These are phyloP conservation scores for Colletotrichum acutatum DNA, from an alignment of 2,329 filamentous ascomycete genomes.

Conservation along the genomic window DNA sequence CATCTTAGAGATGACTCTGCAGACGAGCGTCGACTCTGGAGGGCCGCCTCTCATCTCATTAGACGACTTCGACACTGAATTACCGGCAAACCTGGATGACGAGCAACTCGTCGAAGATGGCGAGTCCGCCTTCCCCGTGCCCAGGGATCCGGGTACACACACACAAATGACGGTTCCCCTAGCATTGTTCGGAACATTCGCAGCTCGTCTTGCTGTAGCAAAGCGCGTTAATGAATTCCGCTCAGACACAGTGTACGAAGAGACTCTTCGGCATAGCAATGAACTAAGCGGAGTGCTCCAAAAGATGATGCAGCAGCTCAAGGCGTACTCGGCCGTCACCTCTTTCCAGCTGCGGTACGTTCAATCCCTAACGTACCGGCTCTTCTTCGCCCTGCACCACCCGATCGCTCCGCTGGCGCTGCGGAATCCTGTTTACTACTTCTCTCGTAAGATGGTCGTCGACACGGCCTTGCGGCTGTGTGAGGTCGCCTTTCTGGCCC, in stretches of 20 bases:
- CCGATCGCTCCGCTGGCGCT: constrained; percentile 57
- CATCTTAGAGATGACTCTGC: constrained; percentile 64
- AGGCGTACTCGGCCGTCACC: constrained; percentile 38
- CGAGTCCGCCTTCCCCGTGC: constrained; percentile 33
- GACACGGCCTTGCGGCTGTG: constrained; percentile 47
- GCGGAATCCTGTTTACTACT: constrained; percentile 60
- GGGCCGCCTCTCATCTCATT: constrained; percentile 58
- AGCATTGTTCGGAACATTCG: constrained; percentile 55
- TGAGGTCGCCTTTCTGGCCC: constrained; percentile 39
- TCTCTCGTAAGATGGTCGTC: constrained; percentile 62
- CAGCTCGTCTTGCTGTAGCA: constrained; percentile 55
- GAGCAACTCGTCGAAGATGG: constrained; percentile 56
- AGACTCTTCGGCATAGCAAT: constrained; percentile 57
- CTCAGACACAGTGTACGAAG: constrained; percentile 55
- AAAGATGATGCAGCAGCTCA: constrained; percentile 47
- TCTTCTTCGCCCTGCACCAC: constrained; percentile 65
- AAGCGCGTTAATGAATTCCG: constrained; percentile 59
- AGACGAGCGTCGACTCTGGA: constrained; percentile 61
- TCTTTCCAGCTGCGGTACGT: constrained; percentile 55
- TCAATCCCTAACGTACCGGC: constrained; percentile 57
- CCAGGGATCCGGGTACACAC: constrained; percentile 42
- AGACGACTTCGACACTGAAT: constrained; percentile 61
- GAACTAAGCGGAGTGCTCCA: constrained; percentile 54
- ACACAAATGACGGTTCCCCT: constrained; percentile 64
- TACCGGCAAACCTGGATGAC: constrained; percentile 64